Conservation (phyloP, 306 rosid genomes). For the Quercus bicolor region DNA sequence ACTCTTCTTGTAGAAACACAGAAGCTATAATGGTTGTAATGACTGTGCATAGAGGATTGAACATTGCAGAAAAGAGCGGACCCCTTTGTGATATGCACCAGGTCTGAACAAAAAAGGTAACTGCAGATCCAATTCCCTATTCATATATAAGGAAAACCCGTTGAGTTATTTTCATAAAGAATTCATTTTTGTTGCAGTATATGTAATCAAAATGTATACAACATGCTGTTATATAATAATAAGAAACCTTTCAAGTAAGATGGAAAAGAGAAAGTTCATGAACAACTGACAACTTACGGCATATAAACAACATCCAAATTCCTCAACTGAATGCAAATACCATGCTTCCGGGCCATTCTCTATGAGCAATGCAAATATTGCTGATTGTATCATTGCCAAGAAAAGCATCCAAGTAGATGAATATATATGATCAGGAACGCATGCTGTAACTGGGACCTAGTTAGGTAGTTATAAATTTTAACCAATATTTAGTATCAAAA, state of each 20-base stretch:
- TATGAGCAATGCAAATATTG: conserved; percentile 31
- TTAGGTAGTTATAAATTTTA: conserved; percentile 24
- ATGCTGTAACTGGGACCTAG: conserved; percentile 60
- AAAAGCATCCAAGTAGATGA: conserved; percentile 66
- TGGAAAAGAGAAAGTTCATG: neutral
- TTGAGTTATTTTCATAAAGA: neutral
- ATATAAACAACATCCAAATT: conserved; percentile 51
- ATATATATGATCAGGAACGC: conserved; percentile 53
- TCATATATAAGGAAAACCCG: neutral
- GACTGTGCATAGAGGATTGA: conserved; percentile 65
- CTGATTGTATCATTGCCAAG: conserved; percentile 43
- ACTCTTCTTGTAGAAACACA: conserved; percentile 45
- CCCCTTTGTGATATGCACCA: conserved; percentile 72
- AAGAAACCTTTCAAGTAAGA: neutral
- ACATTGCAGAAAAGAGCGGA: conserved; percentile 63
- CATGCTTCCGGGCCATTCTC: conserved; percentile 44
- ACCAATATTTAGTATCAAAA: conserved; percentile 2
- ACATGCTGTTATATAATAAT: neutral
- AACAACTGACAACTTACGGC: conserved; percentile 44
- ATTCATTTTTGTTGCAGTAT: no score
- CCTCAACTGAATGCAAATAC: conserved; percentile 41
- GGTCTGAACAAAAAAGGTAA: conserved; percentile 51
- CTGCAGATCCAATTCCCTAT: conserved; percentile 61
- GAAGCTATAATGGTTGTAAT: conserved; percentile 48
- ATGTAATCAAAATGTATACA: neutral